Evolutionary conservation across 2,329 filamentous ascomycete genomes (phyloP), one percentile per base, ranked within the genome.

Genomic region (Cytospora paraplurivora): DNA sequence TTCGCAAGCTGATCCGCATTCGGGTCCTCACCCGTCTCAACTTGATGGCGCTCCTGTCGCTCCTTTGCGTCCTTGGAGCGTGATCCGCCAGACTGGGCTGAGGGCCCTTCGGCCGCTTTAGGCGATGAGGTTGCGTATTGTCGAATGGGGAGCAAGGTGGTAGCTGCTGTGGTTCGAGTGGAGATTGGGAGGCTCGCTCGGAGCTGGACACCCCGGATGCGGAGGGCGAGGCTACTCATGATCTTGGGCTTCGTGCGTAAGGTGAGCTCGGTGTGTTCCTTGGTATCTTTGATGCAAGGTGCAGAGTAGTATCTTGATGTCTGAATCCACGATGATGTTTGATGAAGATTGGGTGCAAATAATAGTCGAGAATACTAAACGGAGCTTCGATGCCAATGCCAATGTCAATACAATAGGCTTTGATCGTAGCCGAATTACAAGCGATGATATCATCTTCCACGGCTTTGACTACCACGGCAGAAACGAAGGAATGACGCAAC

Each of bases 1-100:
- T 69, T 66, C 21, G 44, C 50, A 5, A 58, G 37, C 10, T 32
- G 61, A 19, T 51, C 47, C n/a, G 72, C 70, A 0, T 77, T 72
- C 1, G 62, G 62, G 33, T 78, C 74, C 3, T 69, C 69, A 49
- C 71, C 62, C 54, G 68, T 60, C 34, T 68, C 68, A n/a, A 57
- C 38, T 37, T 54, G 21, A 27, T 49, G 41, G 33, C 56, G 54
- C 7, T 60, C 59, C 1, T 67, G 67, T 13, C 68, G 63, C 55
- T 72, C 69, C 67, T 69, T 72, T 62, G 74, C 73, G 44, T 73
- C 51, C 21, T 72, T 73, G 66, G 81, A 82, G 1, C 79, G 71
- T 4, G 72, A 71, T 51, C 71, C 72, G 65, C 72, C 71, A 21
- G 68, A 69, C 33, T 70, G 58, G n/a, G 72, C 72, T 50, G 66